Conservation (phyloP, 768 basidiomycete species). For the Amylocystis lapponica region DNA sequence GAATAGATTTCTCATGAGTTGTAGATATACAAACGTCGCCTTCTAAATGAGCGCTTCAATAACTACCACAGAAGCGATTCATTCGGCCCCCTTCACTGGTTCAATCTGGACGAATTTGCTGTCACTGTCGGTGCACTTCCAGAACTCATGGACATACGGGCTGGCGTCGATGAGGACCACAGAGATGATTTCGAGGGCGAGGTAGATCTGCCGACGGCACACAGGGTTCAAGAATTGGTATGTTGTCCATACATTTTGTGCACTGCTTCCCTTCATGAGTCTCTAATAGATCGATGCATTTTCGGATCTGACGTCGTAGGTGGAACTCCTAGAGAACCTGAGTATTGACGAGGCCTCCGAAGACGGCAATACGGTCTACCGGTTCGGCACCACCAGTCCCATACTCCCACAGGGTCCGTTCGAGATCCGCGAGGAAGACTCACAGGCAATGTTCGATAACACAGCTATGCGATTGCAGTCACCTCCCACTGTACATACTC, state of each 20-base stretch:
- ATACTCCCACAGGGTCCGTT: too few relatives aligned
- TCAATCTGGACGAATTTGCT: not conserved
- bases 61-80: too few relatives aligned
- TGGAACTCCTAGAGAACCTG: not conserved
- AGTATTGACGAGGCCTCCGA: not conserved
- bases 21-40: too few relatives aligned
- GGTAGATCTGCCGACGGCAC: not conserved
- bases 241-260: not conserved
- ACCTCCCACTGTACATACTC: too few relatives aligned
- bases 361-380: not conserved
- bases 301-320: not conserved
- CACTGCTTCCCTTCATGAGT: not conserved
- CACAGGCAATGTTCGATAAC: too few relatives aligned
- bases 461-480: too few relatives aligned
- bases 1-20: too few relatives aligned
- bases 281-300: not conserved
- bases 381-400: not conserved
- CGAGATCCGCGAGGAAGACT: too few relatives aligned
- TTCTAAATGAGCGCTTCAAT: too few relatives aligned
- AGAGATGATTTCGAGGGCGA: not conserved
- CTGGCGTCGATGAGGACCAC: not conserved
- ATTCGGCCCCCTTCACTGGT: too few relatives aligned
- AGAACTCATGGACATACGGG: not conserved
- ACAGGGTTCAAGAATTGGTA: not conserved
- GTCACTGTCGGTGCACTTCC: not conserved